Conservation (phyloP, 2,329 filamentous ascomycete genomes). For the Aspergillus quadricinctus region DNA sequence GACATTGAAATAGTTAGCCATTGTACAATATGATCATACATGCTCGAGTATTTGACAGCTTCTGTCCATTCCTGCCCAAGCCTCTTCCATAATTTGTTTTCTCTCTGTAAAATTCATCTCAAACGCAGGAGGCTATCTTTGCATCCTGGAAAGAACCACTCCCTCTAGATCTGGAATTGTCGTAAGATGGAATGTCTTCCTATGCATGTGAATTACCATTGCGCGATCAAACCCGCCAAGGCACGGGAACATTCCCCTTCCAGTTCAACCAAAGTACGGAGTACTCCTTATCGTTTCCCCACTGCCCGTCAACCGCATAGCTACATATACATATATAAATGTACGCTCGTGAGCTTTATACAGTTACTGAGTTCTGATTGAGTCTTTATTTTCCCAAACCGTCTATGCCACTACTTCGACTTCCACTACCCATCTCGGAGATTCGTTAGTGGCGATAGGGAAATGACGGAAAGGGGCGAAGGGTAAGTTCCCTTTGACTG, state of each 20-base stretch:
- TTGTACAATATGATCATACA: neutral
- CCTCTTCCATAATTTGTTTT: neutral
- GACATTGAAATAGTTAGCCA: neutral
- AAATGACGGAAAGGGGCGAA: slow-evolving; percentile 29
- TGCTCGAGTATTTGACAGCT: neutral
- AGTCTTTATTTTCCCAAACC: neutral
- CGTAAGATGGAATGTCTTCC: neutral
- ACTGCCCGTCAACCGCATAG: neutral
- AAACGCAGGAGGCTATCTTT: neutral
- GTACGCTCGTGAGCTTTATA: neutral
- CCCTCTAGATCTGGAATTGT: neutral
- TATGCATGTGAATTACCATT: neutral
- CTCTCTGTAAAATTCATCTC: neutral
- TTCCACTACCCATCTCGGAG: neutral
- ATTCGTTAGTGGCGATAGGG: slow-evolving; percentile 7
- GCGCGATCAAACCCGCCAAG: neutral
- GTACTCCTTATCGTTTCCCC: neutral
- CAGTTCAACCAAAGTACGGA: neutral
- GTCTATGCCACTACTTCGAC: neutral
- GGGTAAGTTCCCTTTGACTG: slow-evolving; percentile 21
- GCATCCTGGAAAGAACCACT: neutral
- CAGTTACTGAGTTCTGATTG: neutral
- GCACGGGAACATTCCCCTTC: slow-evolving; percentile 1
- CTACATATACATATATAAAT: neutral
- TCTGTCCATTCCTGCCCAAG: neutral